Conservation (phyloP, 768 basidiomycete species). For the Amanita rimosa region DNA sequence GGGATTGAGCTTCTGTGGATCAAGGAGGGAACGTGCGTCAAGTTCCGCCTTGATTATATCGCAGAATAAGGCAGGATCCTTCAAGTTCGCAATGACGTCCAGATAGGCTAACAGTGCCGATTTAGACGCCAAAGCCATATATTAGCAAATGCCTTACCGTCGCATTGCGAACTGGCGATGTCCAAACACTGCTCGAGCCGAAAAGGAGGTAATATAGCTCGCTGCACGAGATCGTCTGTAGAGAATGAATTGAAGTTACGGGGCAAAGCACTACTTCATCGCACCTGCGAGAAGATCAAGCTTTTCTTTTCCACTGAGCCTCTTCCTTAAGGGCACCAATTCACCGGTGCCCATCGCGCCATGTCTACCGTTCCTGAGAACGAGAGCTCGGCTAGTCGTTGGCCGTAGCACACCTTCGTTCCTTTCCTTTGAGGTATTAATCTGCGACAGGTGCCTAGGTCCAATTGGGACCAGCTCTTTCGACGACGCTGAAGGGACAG, state of each 20-base stretch:
- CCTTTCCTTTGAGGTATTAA: constrained; percentile 23
- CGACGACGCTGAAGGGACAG: constrained; percentile 9
- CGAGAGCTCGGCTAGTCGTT: constrained; percentile 60
- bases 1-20: constrained; percentile 23
- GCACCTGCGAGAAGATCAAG: constrained; percentile 69
- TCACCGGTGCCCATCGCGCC: constrained; percentile 66
- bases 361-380: constrained; percentile 66
- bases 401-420: constrained; percentile 41
- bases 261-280: constrained; percentile 9
- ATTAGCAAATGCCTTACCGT: constrained; percentile 31
- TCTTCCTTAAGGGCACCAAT: constrained; percentile 35
- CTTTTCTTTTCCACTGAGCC: constrained; percentile 68
- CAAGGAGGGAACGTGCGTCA: constrained; percentile 32
- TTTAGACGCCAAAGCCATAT: constrained; percentile 4
- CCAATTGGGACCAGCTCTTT: constrained; percentile 46
- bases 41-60: constrained; percentile 47
- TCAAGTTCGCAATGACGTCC: constrained; percentile 58
- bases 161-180: constrained; percentile 65
- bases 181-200: constrained; percentile 48
- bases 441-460: constrained; percentile 35
- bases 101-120: constrained; percentile 37
- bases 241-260: constrained; percentile 9
- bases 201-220: constrained; percentile 55
- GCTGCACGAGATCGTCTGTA: constrained; percentile 60
- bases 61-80: constrained; percentile 54